Base-by-base conservation (phyloP, 352 stramenopile species). In the Phytophthora podocarpi region DNA sequence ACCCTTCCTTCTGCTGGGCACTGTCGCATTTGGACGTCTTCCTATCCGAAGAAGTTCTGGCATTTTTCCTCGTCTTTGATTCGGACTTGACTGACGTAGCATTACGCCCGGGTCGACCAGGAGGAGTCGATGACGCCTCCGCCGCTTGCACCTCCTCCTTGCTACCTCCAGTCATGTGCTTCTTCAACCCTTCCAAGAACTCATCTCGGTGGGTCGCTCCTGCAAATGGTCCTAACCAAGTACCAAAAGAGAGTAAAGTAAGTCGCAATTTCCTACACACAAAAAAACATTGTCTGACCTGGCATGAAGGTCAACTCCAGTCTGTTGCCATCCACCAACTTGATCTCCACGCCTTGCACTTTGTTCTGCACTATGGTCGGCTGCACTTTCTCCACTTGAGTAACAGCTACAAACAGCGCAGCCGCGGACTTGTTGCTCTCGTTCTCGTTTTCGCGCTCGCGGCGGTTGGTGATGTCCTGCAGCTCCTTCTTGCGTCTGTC, bases 221-320 rank as follows among this genome's bases (percentile, higher is more conserved):
- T 77, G 42, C 24, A 46, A 60, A 34, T 10, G 43, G 35, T 27
- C 46, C 49, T 27, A n/a, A 4, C 8, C 6, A 40, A n/a, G n/a
- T n/a, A n/a, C n/a, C n/a, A n/a, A n/a, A n/a, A n/a, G n/a, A n/a
- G n/a, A n/a, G n/a, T n/a, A n/a, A n/a, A n/a, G n/a, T n/a, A n/a
- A n/a, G n/a, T n/a, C n/a, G n/a, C n/a, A n/a, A n/a, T n/a, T n/a
- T n/a, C n/a, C n/a, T n/a, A n/a, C n/a, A n/a, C n/a, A n/a, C n/a
- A n/a, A n/a, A n/a, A n/a, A n/a, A n/a, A n/a, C n/a, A n/a, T n/a
- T n/a, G n/a, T n/a, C 50, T 6, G 31, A 83, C 78, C 78, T 43
- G 82, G 80, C 73, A 91, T 84, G 57, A 89, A 91, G 2, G 68
- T 64, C 10, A 91, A 18, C 26, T 89, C 79, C n/a, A 91, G 59